Evolutionary conservation across 2,329 filamentous ascomycete species (phyloP).

Genomic region (Aureobasidium sp.): DNA sequence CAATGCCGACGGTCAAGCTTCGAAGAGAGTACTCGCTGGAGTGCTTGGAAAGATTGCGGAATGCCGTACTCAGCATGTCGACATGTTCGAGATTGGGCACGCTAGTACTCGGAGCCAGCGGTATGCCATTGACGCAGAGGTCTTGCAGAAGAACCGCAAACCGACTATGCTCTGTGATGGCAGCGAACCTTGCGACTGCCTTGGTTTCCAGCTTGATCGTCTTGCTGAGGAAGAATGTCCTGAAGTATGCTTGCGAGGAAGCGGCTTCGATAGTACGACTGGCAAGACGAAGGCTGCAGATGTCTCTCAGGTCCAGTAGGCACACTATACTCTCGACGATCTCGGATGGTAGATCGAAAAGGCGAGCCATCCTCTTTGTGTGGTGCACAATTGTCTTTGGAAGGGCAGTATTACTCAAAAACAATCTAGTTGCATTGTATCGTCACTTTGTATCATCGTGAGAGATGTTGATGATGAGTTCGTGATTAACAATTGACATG

Average conservation of each 20-base stretch:
- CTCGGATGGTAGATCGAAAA: neutral
- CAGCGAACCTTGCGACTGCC: neutral
- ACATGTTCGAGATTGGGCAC: neutral
- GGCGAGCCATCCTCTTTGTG: no score
- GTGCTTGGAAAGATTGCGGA: neutral
- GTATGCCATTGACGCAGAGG: neutral
- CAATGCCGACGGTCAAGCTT: neutral
- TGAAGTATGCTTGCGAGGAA: neutral
- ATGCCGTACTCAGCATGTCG: neutral
- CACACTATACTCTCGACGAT: neutral
- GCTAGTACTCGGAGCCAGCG: accelerated
- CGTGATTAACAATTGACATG: no score
- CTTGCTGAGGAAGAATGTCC: neutral
- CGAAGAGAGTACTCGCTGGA: neutral
- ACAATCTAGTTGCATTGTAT: no score
- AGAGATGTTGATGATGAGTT: no score
- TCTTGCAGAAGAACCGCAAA: neutral
- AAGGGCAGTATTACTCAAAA: no score
- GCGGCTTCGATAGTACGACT: neutral
- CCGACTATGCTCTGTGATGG: neutral
- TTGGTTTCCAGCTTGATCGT: neutral
- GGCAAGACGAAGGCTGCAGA: neutral
- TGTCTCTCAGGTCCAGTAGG: neutral
- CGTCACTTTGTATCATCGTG: no score
- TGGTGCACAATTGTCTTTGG: no score